A percentile compares a stretch with the other conserved stretches of the same genome.
Evolutionary conservation across 2,329 filamentous ascomycete genomes (phyloP).

Genomic region (Grosmannia huntii): DNA sequence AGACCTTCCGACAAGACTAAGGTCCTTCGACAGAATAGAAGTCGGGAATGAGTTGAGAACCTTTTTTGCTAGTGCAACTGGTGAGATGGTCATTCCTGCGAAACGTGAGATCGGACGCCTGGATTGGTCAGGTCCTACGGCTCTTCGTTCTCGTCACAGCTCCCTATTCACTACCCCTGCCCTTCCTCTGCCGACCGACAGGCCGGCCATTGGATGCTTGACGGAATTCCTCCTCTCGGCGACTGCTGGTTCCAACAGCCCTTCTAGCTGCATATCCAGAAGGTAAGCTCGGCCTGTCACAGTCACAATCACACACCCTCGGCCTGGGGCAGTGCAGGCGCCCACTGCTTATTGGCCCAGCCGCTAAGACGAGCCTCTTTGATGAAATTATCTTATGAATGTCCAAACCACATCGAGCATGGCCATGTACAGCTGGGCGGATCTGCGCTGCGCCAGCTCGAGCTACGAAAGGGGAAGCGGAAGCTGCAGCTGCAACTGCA

Average conservation of each 20-base stretch:
- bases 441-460: too few species aligned
- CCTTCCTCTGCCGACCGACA: background rate
- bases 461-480: background rate
- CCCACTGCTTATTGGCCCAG: background rate
- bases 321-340: background rate
- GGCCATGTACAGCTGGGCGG: too few species aligned
- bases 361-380: background rate
- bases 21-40: background rate
- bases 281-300: background rate
- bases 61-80: background rate
- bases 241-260: background rate
- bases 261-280: background rate
- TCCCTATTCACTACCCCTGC: background rate
- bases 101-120: background rate
- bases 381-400: background rate
- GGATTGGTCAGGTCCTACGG: background rate
- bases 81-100: background rate
- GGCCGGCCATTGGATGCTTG: background rate
- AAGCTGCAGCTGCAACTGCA: too few species aligned
- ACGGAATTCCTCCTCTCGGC: background rate
- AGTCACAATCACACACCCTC: background rate
- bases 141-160: background rate
- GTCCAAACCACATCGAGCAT: too few species aligned
- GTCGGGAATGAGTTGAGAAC: too few species aligned
- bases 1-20: background rate